Evolutionary conservation across 768 basidiomycete genomes (phyloP), one percentile per base, ranked within the genome.

Genomic region (Auricularia heimuer): DNA sequence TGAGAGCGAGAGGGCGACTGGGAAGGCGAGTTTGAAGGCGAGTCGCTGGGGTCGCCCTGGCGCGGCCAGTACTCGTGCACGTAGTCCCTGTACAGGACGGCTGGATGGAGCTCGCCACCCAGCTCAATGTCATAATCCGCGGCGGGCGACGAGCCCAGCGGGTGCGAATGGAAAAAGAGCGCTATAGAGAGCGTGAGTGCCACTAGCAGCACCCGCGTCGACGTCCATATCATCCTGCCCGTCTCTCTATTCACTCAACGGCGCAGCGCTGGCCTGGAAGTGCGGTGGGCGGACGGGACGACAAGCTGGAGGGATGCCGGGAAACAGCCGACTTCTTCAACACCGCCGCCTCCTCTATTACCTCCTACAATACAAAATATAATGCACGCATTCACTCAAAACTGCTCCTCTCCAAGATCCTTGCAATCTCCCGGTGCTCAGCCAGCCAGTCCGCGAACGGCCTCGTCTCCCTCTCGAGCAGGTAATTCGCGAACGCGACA

Each of bases 401-500:
- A 6, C 29, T 14, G 29, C 56, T 60, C 16, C 56, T 14, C 24
- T 80, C 82, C 3, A 92, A 75, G 66, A 92, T 69, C 70, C 85
- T 89, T 4, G 86, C 85, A 62, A 97, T 94, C 76, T 97, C 94
- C 62, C 92, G 80, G 71, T 85, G 92, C 71, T 89, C 87, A 62
- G 79, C 81, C 64, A 95, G 79, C 94, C 94, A 96, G 54, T 81
- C 81, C 2, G 90, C 86, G 77, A 97, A 96, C 2, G 86, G 84
- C 10, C 77, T 75, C 54, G 75, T 73, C 58, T 72, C 73, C 12
- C 72, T 73, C 75, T 96, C 94, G 63, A 98, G 86, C 68, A 98
- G 81, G 74, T 96, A 98, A 73, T 97, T 94, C 61, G 97, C 90
- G 66, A 99, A 92, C 3, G 92, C 92, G 69, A 98, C 96, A 39